Evolutionary conservation across 768 basidiomycete species (phyloP).

Genomic region (Tulasnella sp.): DNA sequence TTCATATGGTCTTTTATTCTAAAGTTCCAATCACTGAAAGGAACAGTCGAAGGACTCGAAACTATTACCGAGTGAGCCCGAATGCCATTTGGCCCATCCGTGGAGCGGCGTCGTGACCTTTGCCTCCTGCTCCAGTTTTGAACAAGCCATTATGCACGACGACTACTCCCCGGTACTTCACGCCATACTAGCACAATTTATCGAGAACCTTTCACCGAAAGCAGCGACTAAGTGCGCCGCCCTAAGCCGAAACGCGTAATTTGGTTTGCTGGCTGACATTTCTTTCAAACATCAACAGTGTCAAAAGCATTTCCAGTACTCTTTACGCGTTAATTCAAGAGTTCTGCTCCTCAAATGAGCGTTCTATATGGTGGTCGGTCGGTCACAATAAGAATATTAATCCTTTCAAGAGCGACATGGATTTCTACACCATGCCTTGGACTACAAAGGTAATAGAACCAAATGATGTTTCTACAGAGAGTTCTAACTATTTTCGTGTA

Average conservation of each 20-base stretch:
- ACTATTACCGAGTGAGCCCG: conserved; percentile 75
- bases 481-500: neutral
- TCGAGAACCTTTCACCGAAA: conserved; percentile 79
- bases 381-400: conserved; percentile 61
- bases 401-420: conserved; percentile 66
- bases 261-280: neutral
- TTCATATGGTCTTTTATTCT: conserved; percentile 83
- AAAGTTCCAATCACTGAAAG: conserved; percentile 71
- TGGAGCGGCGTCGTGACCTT: neutral
- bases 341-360: conserved; percentile 46
- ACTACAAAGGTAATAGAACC: conserved; percentile 58
- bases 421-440: conserved; percentile 79
- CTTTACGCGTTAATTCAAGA: conserved; percentile 54
- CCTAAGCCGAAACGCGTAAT: conserved; percentile 18
- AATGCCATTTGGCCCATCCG: neutral
- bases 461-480: neutral
- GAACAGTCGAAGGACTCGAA: conserved; percentile 73
- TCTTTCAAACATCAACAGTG: conserved; percentile 46
- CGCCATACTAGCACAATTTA: conserved; percentile 67
- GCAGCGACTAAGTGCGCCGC: conserved; percentile 41
- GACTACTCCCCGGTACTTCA: conserved; percentile 68
- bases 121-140: conserved; percentile 51
- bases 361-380: conserved; percentile 79
- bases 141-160: conserved; percentile 62
- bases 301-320: conserved; percentile 77